Evolutionary conservation across 768 basidiomycete genomes (phyloP), one percentile per base, ranked within the genome.

Genomic region (Phanerodontia chrysosporium): DNA sequence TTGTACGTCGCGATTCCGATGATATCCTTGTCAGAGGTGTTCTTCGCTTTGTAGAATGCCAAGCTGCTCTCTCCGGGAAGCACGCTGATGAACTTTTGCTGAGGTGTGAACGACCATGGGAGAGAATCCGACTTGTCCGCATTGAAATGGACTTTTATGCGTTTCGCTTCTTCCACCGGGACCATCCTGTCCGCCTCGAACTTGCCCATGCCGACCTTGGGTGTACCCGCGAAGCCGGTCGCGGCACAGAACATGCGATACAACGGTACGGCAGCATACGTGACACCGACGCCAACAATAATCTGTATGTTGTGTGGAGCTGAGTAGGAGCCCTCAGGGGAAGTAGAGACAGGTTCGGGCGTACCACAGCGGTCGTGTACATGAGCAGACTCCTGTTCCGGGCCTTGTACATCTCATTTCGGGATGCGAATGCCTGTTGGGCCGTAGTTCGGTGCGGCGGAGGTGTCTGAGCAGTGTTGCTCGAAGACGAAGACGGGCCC

Each of bases 1-100:
- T 98, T 99, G 71, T 99, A 99, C 5, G 97, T 98, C 32, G 95
- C 96, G 71, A 99, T 98, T 1, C 97, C 97, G 67, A 99, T 95
- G 55, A 99, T 84, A 69, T 98, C 97, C 64, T 89, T 78, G 49
- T 85, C 76, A 10, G 90, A 87, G 49, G 77, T 82, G 67, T 99
- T 99, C 74, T 82, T 92, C 7, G 96, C 96, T 49, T 82, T 92
- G 73, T 98, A 99, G 71, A 99, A 99, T 10, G 97, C 97, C 60
- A 99, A 75, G 59, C 91, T 92, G 2, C 95, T 94, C 77, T 99
- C 97, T 12, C 97, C 97, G 0, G 94, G 97, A 35, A 97, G 78
- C 4, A 98, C 95, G 29, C 80, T 86, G 30, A 99, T 92, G 63
- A 80, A 87, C 70, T 88, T 90, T 65, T 98, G 95, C 64, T 92